These are phyloP conservation scores for Syzygium malaccense DNA, from an alignment of 441 rosid genomes.

Conservation along the genomic window DNA sequence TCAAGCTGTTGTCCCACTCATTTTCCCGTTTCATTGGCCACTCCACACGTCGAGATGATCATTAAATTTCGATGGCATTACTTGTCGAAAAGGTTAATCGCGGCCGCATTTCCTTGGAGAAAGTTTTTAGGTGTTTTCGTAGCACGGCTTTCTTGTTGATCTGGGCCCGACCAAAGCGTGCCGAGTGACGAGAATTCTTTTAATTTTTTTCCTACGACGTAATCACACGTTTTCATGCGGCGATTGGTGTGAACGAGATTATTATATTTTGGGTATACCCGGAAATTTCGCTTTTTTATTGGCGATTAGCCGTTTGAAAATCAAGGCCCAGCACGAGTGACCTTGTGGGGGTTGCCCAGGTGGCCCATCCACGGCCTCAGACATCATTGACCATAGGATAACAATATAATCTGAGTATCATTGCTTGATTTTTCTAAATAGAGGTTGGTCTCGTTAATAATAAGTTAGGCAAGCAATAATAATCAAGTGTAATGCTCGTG, in stretches of 20 bases:
- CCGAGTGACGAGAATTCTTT: not conserved
- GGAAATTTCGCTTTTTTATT: not conserved
- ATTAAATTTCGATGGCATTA: not conserved
- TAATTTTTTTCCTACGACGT: not conserved
- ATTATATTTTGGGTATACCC: not conserved
- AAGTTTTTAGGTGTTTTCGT: too few relatives aligned
- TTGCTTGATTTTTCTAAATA: not conserved
- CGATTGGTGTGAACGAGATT: not conserved
- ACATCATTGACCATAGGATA: not conserved
- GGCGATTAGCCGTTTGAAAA: not conserved
- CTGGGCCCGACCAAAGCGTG: not conserved
- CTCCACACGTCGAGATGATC: not conserved
- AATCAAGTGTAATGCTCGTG: not conserved
- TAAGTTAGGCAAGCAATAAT: not conserved
- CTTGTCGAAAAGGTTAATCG: not conserved
- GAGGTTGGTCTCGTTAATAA: not conserved
- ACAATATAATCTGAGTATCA: not conserved
- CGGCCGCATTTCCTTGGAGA: not conserved
- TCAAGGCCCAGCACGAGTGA: not conserved
- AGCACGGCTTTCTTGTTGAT: not conserved
- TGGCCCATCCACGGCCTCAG: not conserved
- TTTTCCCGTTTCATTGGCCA: not conserved
- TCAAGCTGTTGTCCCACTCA: not conserved
- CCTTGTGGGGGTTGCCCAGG: not conserved
- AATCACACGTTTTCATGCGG: not conserved